Evolutionary conservation across 352 stramenopile genomes (phyloP), one percentile per base, ranked within the genome.

Genomic region (Phytophthora kernoviae): DNA sequence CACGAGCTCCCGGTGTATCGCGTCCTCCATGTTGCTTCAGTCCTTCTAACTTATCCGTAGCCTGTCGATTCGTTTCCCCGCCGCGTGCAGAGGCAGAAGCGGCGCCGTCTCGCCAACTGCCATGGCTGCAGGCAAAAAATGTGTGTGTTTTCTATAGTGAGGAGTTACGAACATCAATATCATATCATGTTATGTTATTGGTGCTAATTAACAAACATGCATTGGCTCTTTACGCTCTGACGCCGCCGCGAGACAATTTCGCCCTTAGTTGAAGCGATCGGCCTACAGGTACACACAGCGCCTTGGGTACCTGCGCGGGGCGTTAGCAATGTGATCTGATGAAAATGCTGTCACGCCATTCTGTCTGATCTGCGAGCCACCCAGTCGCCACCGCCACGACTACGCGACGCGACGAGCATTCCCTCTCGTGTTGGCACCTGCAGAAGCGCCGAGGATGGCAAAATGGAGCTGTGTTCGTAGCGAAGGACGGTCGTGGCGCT

Each of bases 31-130:
- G 20, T 9, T 33, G 33, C 22, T 27, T 17, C 17, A 4, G 33
- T 11, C 22, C 9, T 14, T 1, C n/a, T 18, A 10, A 10, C 32
- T 46, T 42, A 6, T 14, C 32, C 7, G 22, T n/a, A 17, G 40
- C 2, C 39, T 40, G 43, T 6, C 32, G 37, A 9, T 10, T 5
- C 4, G 49, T 30, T 17, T 56, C 53, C 22, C 14, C 4, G 49
- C 33, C 15, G 65, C 40, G 44, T 73, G 65, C 24, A 70, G 59
- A 40, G 65, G 54, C 40, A 73, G 54, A 37, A 73, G 39, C 15
- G 54, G 65, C 46, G 49, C 58, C 44, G 18, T 26, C 48, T 70
- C 60, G 20, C 60, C 39, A 22, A 17, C 8, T 11, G 49, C 50
- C 41, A 33, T 33, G 10, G 8, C 10, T 17, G n/a, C 20, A 2